Conservation (phyloP, 2,329 filamentous ascomycete species). For the Simplicillium sp. region DNA sequence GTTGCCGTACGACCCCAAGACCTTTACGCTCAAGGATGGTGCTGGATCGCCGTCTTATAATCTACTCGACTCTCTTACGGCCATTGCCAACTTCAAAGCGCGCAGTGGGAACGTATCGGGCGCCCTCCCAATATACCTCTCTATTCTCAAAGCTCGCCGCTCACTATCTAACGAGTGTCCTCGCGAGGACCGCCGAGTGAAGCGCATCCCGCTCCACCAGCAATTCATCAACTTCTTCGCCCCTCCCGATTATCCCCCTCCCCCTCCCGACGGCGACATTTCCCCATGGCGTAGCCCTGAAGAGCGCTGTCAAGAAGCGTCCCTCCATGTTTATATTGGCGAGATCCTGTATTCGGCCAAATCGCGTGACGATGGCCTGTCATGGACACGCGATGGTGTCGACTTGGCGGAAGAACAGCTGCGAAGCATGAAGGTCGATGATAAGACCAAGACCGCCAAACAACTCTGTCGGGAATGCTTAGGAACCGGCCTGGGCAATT, state of each 20-base stretch:
- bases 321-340: conserved; percentile 80
- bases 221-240: conserved; percentile 15
- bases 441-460: conserved; percentile 17
- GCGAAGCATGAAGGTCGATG: conserved; percentile 27
- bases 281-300: conserved; percentile 54
- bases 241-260: conserved; percentile 58
- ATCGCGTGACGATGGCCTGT: conserved; percentile 59
- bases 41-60: conserved; percentile 58
- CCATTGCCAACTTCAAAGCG: conserved; percentile 70
- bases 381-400: conserved; percentile 85
- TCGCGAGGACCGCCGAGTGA: conserved; percentile 4
- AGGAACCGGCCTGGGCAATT: conserved; percentile 67
- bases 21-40: conserved; percentile 53
- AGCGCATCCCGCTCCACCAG: conserved; percentile 9
- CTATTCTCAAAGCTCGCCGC: conserved; percentile 70
- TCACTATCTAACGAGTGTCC: conserved; percentile 34
- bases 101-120: conserved; percentile 53
- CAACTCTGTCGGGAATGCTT: conserved; percentile 70
- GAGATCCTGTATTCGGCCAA: conserved; percentile 74
- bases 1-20: conserved; percentile 46
- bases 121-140: conserved; percentile 78
- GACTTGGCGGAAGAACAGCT: conserved; percentile 66
- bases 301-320: conserved; percentile 75
- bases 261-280: conserved; percentile 60
- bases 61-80: conserved; percentile 64